Evolutionary conservation across 2,329 filamentous ascomycete genomes (phyloP), one percentile per base, ranked within the genome.

Genomic region (Calcarisporium arbuscula): DNA sequence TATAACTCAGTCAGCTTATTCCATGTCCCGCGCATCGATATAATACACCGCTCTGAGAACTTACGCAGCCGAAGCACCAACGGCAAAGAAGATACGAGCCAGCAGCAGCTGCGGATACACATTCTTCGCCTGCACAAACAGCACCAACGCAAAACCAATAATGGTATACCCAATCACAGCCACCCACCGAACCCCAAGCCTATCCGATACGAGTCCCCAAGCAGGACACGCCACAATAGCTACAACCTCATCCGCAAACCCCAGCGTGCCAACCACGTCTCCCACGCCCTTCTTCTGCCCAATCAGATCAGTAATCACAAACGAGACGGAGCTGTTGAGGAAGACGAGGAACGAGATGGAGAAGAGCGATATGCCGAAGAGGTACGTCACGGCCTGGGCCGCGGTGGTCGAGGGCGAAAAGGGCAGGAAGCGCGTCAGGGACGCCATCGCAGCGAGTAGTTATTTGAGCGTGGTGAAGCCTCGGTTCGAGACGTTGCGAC

Each of bases 261-360:
- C 85, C 36, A 94, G 70, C 8, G 86, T 92, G 35, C 86, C 86
- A 40, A 90, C 85, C 26, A 87, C 77, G 60, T 88, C 77, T 44
- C 86, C 86, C 8, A 92, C 83, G 47, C 73, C 70, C 42, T 78
- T 61, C 52, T 83, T 81, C 49, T 83, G 72, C 40, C 83, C 84
- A 47, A 94, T 80, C 42, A 87, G 72, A 57, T 90, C 83, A 41
- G 85, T 90, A 41, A 94, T 79, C 39, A 92, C 83, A 61, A 92
- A 94, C 36, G 82, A 87, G 40, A 92, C 71, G 53, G 79, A 82
- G 64, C 80, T 84, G 67, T 92, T 92, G 43, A 94, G 74, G 62
- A 94, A 94, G 51, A 94, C 86, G 45, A 94, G 81, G 64, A 92
- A 92, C 35, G 83, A 82, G 52, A 94, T 92, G 59, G 80, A 86